Conservation (phyloP, 2,329 filamentous ascomycete species). For the Elsinoe arachidis region DNA sequence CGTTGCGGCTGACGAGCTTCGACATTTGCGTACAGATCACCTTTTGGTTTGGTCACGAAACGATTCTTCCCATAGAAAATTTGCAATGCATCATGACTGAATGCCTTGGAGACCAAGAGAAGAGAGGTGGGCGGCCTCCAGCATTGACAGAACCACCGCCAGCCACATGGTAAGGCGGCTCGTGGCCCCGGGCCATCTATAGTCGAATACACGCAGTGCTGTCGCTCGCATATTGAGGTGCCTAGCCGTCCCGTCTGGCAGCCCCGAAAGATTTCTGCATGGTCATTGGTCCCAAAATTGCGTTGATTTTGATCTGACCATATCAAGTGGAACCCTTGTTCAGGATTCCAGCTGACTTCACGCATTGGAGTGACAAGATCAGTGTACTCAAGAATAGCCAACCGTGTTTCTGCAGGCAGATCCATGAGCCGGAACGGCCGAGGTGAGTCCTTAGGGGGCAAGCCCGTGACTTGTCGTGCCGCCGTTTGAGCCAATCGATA, state of each 20-base stretch:
- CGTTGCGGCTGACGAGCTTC: not conserved
- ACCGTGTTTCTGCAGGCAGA: not conserved
- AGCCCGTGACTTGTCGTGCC: not conserved
- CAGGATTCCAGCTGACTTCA: not conserved
- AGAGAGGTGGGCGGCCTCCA: not conserved
- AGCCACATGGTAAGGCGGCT: not conserved
- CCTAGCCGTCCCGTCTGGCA: not conserved
- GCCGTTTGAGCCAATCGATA: not conserved
- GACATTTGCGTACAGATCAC: not conserved
- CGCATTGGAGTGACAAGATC: not conserved
- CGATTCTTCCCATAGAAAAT: not conserved
- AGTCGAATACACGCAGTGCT: not conserved
- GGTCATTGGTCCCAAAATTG: not conserved
- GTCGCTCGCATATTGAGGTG: not conserved
- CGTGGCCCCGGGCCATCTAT: not conserved
- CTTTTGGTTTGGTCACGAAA: not conserved
- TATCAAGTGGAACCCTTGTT: not conserved
- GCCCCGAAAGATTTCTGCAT: not conserved
- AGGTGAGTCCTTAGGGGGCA: not conserved
- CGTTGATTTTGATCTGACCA: not conserved
- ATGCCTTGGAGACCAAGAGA: not conserved
- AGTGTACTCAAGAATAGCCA: not conserved
- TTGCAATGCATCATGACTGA: not conserved
- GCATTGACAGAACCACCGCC: not conserved
- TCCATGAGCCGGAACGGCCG: not conserved